Evolutionary conservation across 345 rosid genomes (phyloP).

Genomic region (Salix exigua): DNA sequence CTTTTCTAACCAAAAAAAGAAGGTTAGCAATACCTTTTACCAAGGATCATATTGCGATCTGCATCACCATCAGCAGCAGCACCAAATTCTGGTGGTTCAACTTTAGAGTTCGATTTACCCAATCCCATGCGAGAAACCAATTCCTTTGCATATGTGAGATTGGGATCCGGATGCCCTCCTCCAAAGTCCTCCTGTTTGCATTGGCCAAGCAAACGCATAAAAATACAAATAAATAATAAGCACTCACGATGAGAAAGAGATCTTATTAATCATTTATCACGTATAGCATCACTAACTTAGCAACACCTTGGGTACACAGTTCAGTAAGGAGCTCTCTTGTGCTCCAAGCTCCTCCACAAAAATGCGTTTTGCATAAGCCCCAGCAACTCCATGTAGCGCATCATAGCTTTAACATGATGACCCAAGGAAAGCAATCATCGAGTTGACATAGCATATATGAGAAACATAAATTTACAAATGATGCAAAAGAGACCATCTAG

Average conservation of each 20-base stretch:
- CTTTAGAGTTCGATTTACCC: slow-evolving; percentile 62
- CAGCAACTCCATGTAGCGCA: slow-evolving; percentile 97
- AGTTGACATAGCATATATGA: slow-evolving; percentile 5
- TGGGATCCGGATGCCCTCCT: slow-evolving; percentile 99
- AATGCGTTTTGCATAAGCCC: slow-evolving; percentile 84
- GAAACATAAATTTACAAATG: neutral
- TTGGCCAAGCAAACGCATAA: slow-evolving; percentile 4
- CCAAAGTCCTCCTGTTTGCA: slow-evolving; percentile 92
- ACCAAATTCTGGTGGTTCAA: slow-evolving; percentile 95
- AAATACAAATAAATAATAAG: slow-evolving; percentile 6
- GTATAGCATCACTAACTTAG: slow-evolving; percentile 1
- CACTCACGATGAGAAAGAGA: neutral
- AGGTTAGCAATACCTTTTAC: slow-evolving; percentile 62
- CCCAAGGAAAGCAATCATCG: slow-evolving; percentile 9
- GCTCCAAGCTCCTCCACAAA: slow-evolving; percentile 99
- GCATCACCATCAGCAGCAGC: slow-evolving; percentile 99
- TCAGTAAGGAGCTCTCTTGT: slow-evolving; percentile 72
- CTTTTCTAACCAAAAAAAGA: neutral
- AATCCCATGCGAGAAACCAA: slow-evolving; percentile 94
- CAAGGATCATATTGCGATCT: slow-evolving; percentile 98
- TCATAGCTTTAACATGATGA: slow-evolving; percentile 59
- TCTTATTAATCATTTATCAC: neutral
- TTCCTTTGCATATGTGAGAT: slow-evolving; percentile 96
- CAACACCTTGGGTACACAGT: slow-evolving; percentile 87
- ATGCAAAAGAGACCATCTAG: slow-evolving; percentile 24